phyloP scores from a whole-genome alignment of 345 rosid species.

The Raphanus sativus region DNA sequence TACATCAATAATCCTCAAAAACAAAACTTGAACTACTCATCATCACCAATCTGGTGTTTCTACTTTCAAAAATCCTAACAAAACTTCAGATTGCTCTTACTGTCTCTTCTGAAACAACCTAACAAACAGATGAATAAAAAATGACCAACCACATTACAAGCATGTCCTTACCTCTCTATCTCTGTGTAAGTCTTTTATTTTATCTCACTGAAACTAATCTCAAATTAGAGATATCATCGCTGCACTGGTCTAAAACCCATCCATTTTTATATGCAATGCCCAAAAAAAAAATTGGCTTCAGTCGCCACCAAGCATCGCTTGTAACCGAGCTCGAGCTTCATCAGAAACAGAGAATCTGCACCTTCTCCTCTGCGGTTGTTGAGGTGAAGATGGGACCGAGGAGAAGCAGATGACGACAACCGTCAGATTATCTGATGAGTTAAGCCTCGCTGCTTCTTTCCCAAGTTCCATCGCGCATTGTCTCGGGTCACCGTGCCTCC shows the following conservation, averaged over 20 bases:
- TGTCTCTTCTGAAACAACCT: constrained; percentile 27
- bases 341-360: constrained; percentile 65
- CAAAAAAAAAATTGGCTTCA: neutral
- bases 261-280: constrained; percentile 8
- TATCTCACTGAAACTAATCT: constrained; percentile 12
- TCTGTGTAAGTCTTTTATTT: constrained; percentile 19
- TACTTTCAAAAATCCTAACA: constrained; percentile 18
- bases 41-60: no score
- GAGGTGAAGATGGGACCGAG: constrained; percentile 53
- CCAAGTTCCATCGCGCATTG: constrained; percentile 68
- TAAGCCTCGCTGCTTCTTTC: constrained; percentile 68
- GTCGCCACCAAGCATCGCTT: constrained; percentile 35
- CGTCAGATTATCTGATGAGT: constrained; percentile 64
- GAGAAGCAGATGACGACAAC: constrained; percentile 73
- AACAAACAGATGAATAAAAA: constrained; percentile 32
- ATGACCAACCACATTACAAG: constrained; percentile 29
- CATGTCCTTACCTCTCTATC: constrained; percentile 20
- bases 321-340: constrained; percentile 46
- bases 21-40: no score
- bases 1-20: no score
- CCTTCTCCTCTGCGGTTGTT: constrained; percentile 44
- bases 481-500: constrained; percentile 72
- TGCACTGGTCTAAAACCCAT: constrained; percentile 6
- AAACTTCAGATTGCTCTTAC: constrained; percentile 29
- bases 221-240: constrained; percentile 24